Evolutionary conservation across 106 monocot species (phyloP).

Genomic region (Platanthera zijinensis): DNA sequence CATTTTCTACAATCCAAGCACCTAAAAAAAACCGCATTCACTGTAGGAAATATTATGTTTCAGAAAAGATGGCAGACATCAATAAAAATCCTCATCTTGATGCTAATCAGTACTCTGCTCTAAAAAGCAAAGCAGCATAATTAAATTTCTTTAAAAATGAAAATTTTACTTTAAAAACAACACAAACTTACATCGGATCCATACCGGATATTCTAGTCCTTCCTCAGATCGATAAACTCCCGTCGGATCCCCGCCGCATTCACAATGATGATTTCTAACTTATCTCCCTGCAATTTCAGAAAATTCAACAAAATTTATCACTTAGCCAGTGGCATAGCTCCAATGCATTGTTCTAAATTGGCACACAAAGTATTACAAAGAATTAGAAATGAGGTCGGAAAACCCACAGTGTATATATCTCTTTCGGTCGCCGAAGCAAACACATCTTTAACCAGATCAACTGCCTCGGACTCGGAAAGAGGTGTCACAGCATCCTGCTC

Average conservation of each 20-base stretch:
- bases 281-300: conserved; percentile 55
- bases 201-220: conserved; percentile 27
- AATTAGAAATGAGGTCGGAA: not conserved
- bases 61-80: too few relatives aligned
- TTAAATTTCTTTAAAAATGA: too few relatives aligned
- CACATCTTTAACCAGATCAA: conserved; percentile 95
- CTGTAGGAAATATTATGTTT: too few relatives aligned
- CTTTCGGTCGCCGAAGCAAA: conserved; percentile 94
- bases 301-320: not conserved
- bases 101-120: too few relatives aligned
- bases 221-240: conserved; percentile 79
- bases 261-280: conserved; percentile 68
- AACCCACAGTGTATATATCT: conserved; percentile 86
- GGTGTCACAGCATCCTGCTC: conserved; percentile 88
- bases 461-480: conserved; percentile 67
- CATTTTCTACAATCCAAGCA: too few relatives aligned
- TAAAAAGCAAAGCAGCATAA: too few relatives aligned
- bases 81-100: too few relatives aligned
- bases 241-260: conserved; percentile 63
- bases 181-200: too few relatives aligned
- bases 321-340: too few relatives aligned
- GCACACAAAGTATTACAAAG: conserved; percentile 27
- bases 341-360: too few relatives aligned
- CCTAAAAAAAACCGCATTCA: too few relatives aligned
- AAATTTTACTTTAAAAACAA: too few relatives aligned